Evolutionary conservation across 192 early-diverging fungal genomes (phyloP), one percentile per base, ranked within the genome.

Genomic region (Rhizophagus sp.): DNA sequence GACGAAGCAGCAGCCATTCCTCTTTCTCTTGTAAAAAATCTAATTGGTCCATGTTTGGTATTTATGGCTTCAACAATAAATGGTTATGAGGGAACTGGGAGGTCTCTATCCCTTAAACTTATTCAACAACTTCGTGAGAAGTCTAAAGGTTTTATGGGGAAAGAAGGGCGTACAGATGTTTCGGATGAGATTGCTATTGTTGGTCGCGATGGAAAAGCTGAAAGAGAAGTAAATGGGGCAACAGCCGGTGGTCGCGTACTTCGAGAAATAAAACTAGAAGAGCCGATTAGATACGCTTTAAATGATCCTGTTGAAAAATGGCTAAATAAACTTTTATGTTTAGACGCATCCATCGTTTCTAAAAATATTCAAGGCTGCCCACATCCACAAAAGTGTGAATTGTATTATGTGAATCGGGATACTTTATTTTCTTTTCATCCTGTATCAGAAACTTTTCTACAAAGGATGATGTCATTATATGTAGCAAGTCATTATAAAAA

Each of bases 401-500:
- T 99, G 49, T 98, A 93, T 87, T 97, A 95, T 83, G 95, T 99
- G 71, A 97, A 96, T 86, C 93, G 98, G 75, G 98, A 99, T 84
- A 96, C 98, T 39, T 89, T 99, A 67, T 99, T 99, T 88, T 98
- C 96, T 49, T 98, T 94, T 85, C 98, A 99, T 83, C 96, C 97
- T 11, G 97, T 97, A 9, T 94, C 93, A 15, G 98, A 99, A 83
- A 92, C 94, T 2, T 99, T 99, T 84, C 85, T 99, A 87, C 98
- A 98, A 85, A 93, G 93, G 65, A 98, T 99, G 93, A 97, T 99
- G 96, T 90, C 92, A 5, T 84, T 99, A 44, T 99, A 98, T 79
- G 97, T 98, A 36, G 95, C 98, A 27, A 96, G 95, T 84, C 98
- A 99, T 85, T 99, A 99, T 92, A 99, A 99, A 85, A 99, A 99